These are phyloP conservation scores for Paraphoma sp. DNA, from an alignment of 2,329 filamentous ascomycete species.

Conservation along the genomic window DNA sequence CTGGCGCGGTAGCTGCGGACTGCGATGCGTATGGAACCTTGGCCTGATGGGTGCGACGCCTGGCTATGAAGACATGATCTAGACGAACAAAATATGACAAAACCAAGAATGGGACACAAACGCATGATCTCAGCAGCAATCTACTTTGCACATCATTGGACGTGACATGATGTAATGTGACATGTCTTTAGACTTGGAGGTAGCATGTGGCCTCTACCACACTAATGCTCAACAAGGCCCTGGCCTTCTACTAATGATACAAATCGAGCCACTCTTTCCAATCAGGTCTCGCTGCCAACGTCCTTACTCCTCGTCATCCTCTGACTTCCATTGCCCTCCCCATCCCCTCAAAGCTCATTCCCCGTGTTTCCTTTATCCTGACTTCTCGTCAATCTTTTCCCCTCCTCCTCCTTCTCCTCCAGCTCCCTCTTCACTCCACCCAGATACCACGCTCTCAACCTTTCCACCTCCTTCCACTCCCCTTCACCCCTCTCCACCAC, in stretches of 20 bases:
- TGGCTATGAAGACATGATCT: slow-evolving; percentile 27
- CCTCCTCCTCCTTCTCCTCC: slow-evolving; percentile 20
- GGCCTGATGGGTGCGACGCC: background rate
- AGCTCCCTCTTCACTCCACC: slow-evolving; percentile 17
- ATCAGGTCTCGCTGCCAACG: slow-evolving; percentile 7
- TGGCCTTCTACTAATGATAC: too few species aligned
- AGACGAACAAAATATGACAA: slow-evolving; percentile 18
- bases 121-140: slow-evolving; percentile 24
- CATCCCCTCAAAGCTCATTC: background rate
- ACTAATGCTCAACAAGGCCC: too few species aligned
- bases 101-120: slow-evolving; percentile 29
- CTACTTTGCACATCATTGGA: background rate
- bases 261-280: background rate
- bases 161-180: background rate
- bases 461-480: slow-evolving; percentile 51
- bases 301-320: slow-evolving; percentile 19
- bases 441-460: slow-evolving; percentile 51
- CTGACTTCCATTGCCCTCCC: background rate
- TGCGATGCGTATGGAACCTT: background rate
- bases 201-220: too few species aligned
- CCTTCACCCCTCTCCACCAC: slow-evolving; percentile 54
- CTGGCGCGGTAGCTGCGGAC: slow-evolving; percentile 6
- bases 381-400: slow-evolving; percentile 14
- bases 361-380: slow-evolving; percentile 1
- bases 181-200: too few species aligned